These are phyloP conservation scores for Trichoderma gamsii DNA, from an alignment of 495 filamentous ascomycete species.

Conservation along the genomic window DNA sequence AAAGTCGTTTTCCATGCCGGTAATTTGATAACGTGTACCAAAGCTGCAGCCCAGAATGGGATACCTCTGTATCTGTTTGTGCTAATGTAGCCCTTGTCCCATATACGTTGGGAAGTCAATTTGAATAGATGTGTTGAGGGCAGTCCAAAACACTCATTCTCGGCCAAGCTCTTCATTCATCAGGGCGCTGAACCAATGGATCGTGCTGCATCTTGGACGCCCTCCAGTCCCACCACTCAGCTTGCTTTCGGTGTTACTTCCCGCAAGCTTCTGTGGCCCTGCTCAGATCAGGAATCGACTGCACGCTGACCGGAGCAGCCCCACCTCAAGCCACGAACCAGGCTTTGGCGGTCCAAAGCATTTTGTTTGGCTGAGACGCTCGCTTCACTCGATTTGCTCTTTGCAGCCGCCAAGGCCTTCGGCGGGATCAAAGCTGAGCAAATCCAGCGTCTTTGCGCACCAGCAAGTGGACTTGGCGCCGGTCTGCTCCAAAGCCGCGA, in stretches of 20 bases:
- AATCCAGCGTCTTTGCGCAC: background rate
- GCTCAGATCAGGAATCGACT: background rate
- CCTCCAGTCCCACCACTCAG: background rate
- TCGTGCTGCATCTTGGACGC: background rate
- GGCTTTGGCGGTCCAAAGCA: background rate
- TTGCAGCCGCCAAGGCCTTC: conserved; percentile 4
- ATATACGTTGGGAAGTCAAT: background rate
- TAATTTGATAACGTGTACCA: background rate
- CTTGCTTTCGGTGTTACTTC: conserved; percentile 10
- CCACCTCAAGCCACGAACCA: conserved; percentile 12
- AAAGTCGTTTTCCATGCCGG: too few relatives aligned
- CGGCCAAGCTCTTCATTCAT: too few relatives aligned
- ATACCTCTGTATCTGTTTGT: background rate
- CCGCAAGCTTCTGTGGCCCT: background rate
- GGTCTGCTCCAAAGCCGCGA: background rate
- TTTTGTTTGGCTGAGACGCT: background rate
- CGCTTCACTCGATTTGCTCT: background rate
- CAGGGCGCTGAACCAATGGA: background rate
- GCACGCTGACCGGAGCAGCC: background rate
- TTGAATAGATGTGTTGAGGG: background rate
- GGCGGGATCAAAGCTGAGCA: conserved; percentile 10
- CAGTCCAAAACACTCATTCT: too few relatives aligned
- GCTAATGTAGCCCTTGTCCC: too few relatives aligned
- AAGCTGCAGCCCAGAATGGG: background rate
- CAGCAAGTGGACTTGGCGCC: background rate